Conservation (phyloP, 345 rosid species). For the Camelina sativa region DNA sequence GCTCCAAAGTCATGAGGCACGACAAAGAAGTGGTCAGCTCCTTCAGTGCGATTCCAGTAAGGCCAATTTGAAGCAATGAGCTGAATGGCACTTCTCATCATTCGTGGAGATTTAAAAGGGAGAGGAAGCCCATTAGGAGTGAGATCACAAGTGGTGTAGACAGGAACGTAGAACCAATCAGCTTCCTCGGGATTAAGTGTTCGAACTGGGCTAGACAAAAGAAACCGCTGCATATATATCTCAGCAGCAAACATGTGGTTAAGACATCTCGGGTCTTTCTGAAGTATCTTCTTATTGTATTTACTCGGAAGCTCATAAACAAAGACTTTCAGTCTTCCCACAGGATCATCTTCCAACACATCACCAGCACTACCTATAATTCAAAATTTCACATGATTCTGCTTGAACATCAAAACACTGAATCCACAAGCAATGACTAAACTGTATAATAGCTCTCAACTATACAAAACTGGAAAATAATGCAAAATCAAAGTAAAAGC, state of each 20-base stretch:
- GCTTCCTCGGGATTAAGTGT: constrained; percentile 96
- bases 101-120: constrained; percentile 92
- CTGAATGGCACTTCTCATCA: constrained; percentile 99
- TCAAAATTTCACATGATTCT: constrained; percentile 1
- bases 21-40: constrained; percentile 93
- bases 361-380: constrained; percentile 99
- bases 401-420: background rate
- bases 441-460: background rate
- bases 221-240: constrained; percentile 95
- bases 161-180: constrained; percentile 98
- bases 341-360: constrained; percentile 95
- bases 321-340: constrained; percentile 91
- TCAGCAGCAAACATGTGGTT: constrained; percentile 99
- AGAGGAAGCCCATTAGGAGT: constrained; percentile 95
- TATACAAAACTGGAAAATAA: background rate
- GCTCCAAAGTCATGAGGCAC: constrained; percentile 99
- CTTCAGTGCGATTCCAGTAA: constrained; percentile 95
- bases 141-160: constrained; percentile 96
- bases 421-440: background rate
- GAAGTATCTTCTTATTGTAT: constrained; percentile 94
- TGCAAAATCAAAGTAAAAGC: background rate
- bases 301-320: constrained; percentile 96
- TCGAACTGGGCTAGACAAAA: constrained; percentile 89
- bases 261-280: constrained; percentile 90
- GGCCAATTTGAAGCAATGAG: constrained; percentile 96